phyloP scores from a whole-genome alignment of 768 basidiomycete species.

The Termitomyces sp. region DNA sequence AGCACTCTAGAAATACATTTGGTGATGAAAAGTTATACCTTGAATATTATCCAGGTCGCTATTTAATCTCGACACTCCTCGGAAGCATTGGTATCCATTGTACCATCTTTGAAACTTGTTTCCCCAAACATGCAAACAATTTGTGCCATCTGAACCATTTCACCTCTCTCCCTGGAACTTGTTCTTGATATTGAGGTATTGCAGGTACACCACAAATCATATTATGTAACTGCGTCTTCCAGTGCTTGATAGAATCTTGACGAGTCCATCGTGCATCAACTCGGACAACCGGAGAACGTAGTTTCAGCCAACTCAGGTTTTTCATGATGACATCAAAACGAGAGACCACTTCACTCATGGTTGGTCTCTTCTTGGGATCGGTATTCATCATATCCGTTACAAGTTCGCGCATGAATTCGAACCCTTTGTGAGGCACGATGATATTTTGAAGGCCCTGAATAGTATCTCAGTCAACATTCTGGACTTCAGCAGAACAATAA shows the following conservation, averaged over 20 bases:
- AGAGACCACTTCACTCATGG: not conserved
- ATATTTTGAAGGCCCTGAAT: not conserved
- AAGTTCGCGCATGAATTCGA: not conserved
- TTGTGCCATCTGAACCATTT: not conserved
- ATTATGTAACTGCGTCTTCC: not conserved
- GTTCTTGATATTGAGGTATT: not conserved
- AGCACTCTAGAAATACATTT: not conserved
- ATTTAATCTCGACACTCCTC: not conserved
- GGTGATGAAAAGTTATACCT: not conserved
- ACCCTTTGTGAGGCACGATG: not conserved
- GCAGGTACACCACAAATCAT: not conserved
- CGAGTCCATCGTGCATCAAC: not conserved
- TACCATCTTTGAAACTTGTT: not conserved
- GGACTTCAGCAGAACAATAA: too few relatives aligned
- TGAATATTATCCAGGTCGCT: not conserved
- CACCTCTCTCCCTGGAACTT: not conserved
- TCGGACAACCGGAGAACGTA: not conserved
- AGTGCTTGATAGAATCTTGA: not conserved
- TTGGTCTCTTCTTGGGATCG: not conserved
- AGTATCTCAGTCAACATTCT: not conserved
- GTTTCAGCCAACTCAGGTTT: not conserved
- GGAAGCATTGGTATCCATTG: not conserved
- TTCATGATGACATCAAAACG: not conserved
- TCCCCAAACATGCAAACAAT: not conserved
- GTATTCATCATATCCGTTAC: not conserved